Evolutionary conservation across 805 yeast species (phyloP).

Genomic region (Saccharomycopsis selenospora): DNA sequence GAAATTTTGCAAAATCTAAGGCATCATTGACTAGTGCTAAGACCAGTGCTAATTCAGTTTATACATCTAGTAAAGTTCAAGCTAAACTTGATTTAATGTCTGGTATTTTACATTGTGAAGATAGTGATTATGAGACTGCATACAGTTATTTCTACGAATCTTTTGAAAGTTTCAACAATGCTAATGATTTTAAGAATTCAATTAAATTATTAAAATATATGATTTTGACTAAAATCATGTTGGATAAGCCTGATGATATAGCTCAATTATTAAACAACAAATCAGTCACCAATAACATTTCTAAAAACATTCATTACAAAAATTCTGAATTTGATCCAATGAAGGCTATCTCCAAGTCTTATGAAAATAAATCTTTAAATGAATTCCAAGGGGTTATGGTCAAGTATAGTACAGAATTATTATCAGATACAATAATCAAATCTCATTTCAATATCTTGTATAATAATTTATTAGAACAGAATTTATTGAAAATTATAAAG

Average conservation of each 20-base stretch:
- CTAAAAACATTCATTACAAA: constrained; percentile 23
- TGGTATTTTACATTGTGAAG: constrained; percentile 94
- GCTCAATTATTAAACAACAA: constrained; percentile 72
- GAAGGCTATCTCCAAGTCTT: constrained; percentile 18
- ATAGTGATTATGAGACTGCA: constrained; percentile 93
- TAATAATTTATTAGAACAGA: constrained; percentile 88
- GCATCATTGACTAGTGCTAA: constrained; percentile 93
- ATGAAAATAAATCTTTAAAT: constrained; percentile 67
- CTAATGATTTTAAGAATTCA: constrained; percentile 48
- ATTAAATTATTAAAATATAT: constrained; percentile 82
- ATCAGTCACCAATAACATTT: constrained; percentile 63
- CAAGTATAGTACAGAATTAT: constrained; percentile 64
- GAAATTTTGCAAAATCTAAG: constrained; percentile 84
- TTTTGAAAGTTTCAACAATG: constrained; percentile 74
- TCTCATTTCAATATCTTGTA: constrained; percentile 89
- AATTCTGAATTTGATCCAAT: constrained; percentile 67
- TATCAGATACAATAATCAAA: constrained; percentile 80
- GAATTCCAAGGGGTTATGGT: constrained; percentile 84
- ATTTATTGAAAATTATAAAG: constrained; percentile 88
- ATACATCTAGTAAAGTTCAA: constrained; percentile 88
- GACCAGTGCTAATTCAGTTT: constrained; percentile 94
- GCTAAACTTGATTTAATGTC: constrained; percentile 94
- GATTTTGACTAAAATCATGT: constrained; percentile 90
- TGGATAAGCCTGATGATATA: constrained; percentile 78
- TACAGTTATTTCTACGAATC: constrained; percentile 93